Evolutionary conservation across 768 basidiomycete genomes (phyloP).

Genomic region (Lactarius hatsudake): DNA sequence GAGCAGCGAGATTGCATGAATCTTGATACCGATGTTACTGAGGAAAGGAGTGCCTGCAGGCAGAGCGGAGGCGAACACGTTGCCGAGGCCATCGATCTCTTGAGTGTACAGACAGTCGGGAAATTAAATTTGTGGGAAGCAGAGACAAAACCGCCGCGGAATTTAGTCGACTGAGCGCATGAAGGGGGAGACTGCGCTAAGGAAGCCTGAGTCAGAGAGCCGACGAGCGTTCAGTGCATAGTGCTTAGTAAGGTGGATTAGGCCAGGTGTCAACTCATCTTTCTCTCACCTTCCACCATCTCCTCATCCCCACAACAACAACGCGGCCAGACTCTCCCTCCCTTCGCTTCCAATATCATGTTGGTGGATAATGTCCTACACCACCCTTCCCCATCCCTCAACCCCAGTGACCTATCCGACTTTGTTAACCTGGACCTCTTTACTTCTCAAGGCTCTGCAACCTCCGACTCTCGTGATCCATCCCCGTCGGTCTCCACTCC

Average conservation of each 20-base stretch:
- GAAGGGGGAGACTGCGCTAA: neutral
- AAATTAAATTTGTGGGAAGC: neutral
- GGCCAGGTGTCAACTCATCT: slow-evolving; percentile 7
- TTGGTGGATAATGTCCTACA: slow-evolving; percentile 19
- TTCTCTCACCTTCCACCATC: slow-evolving; percentile 20
- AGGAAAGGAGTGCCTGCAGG: slow-evolving; percentile 15
- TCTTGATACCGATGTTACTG: neutral
- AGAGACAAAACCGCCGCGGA: neutral
- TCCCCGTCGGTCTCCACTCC: slow-evolving; percentile 24
- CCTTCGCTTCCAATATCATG: slow-evolving; percentile 13
- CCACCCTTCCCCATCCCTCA: slow-evolving; percentile 16
- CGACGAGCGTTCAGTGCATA: neutral
- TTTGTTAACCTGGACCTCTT: slow-evolving; percentile 28
- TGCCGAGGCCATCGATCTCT: slow-evolving; percentile 19
- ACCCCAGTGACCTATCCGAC: slow-evolving; percentile 23
- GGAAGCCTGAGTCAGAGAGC: neutral
- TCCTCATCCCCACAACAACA: slow-evolving; percentile 6
- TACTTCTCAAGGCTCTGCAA: slow-evolving; percentile 14
- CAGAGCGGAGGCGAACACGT: slow-evolving; percentile 16
- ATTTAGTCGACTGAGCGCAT: neutral
- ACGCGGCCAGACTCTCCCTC: neutral
- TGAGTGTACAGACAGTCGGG: neutral
- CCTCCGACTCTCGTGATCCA: slow-evolving; percentile 26
- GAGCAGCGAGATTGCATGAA: neutral
- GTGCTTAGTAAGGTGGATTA: slow-evolving; percentile 16